Evolutionary conservation across 1,139 yeast species (phyloP).

Genomic region (Arxiozyma slooffiae): DNA sequence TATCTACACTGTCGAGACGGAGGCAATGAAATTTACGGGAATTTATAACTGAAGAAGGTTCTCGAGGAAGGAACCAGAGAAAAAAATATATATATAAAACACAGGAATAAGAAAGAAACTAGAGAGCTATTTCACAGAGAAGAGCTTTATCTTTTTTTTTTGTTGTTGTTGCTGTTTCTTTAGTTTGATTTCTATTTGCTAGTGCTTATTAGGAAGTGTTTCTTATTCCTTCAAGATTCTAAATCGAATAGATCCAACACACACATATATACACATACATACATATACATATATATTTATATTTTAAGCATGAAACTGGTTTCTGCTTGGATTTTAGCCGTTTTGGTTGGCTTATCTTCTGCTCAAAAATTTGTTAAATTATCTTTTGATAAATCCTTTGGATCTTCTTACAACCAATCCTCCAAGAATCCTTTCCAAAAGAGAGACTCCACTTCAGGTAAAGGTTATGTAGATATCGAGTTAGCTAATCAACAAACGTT

Average conservation of each 20-base stretch:
- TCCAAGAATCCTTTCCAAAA: conserved; percentile 6
- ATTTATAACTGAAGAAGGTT: background rate
- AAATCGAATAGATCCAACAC: background rate
- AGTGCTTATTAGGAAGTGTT: too few relatives aligned
- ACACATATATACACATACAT: too few relatives aligned
- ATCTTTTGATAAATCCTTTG: conserved; percentile 9
- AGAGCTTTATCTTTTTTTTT: too few relatives aligned
- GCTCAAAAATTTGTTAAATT: conserved; percentile 7
- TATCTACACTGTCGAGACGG: too few relatives aligned
- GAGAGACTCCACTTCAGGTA: conserved; percentile 8
- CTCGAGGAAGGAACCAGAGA: background rate
- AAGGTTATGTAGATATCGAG: conserved; percentile 13
- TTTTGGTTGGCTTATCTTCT: conserved; percentile 1
- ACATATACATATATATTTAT: too few relatives aligned
- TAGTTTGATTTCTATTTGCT: too few relatives aligned
- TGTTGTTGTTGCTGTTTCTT: too few relatives aligned
- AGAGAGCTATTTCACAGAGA: background rate
- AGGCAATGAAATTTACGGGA: background rate
- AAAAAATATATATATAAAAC: too few relatives aligned
- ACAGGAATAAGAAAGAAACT: background rate
- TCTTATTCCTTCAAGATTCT: background rate
- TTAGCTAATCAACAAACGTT: conserved; percentile 21
- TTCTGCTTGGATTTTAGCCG: background rate
- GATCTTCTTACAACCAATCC: conserved; percentile 4
- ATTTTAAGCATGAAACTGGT: background rate